Evolutionary conservation across 1,284 basidiomycete species (phyloP), one percentile per base, ranked within the genome.

Genomic region (Tilletia setariae): DNA sequence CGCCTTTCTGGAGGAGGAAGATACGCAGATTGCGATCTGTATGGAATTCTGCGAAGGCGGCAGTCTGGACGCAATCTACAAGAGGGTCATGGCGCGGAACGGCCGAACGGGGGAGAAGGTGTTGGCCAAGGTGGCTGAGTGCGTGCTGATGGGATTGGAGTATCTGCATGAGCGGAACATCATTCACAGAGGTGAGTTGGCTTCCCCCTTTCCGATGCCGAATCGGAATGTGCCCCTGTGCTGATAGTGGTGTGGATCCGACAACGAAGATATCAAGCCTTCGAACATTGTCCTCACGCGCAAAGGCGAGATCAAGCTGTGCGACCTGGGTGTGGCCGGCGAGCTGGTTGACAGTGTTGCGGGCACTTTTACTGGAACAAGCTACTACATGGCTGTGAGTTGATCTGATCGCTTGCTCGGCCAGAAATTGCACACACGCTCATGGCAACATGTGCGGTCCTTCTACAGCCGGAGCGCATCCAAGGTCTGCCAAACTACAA

Each of bases 241-340:
- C n/a, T 49, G 47, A 49, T 11, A 11, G 9, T 49, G n/a, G n/a
- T n/a, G n/a, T n/a, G n/a, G n/a, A n/a, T n/a, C n/a, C n/a, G n/a
- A n/a, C n/a, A n/a, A n/a, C n/a, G n/a, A 59, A 78, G 94, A 98
- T 83, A 97, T 98, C 85, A 98, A 98, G 81, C 95, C 95, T 11
- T 93, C 93, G 32, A 98, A 98, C 83, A 90, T 98, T 72, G 87
- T 98, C 62, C 86, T 98, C 61, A 92, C 94, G 1, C 86, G 88
- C 44, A 86, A 91, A 74, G 95, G 95, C 28, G 85, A 92, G 56
- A 90, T 98, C 81, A 97, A 95, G 84, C 86, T 98, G 9, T 91
- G 89, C 83, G 95, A 98, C 84, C 97, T 98, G 82, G 95, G 95
- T 44, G 95, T 98, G 8, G 95, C 93, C 21, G 95, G 95, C 30